These are phyloP conservation scores for Linderina pennispora DNA, from an alignment of 192 early-diverging fungal genomes.

Conservation along the genomic window DNA sequence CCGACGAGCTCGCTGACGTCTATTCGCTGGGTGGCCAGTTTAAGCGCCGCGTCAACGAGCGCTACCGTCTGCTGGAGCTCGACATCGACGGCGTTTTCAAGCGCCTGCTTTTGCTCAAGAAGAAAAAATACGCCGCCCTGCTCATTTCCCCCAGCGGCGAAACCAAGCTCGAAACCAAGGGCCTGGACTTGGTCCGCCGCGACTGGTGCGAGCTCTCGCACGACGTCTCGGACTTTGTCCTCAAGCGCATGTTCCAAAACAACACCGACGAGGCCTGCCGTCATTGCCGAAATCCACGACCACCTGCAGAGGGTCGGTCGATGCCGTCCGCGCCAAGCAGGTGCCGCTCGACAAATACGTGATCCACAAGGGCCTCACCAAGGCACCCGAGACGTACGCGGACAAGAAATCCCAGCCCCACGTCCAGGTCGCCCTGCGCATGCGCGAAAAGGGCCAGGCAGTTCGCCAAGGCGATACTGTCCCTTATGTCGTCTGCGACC, in stretches of 20 bases:
- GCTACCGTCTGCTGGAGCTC: constrained; percentile 92
- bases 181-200: constrained; percentile 90
- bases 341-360: constrained; percentile 80
- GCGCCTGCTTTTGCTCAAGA: constrained; percentile 87
- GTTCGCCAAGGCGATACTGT: constrained; percentile 85
- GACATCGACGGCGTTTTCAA: constrained; percentile 94
- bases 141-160: constrained; percentile 50
- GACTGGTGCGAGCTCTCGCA: constrained; percentile 97
- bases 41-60: constrained; percentile 80
- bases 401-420: constrained; percentile 88
- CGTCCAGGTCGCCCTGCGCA: constrained; percentile 84
- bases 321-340: constrained; percentile 61
- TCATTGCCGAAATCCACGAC: constrained; percentile 71
- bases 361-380: constrained; percentile 92
- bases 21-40: constrained; percentile 76
- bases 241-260: constrained; percentile 49
- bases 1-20: constrained; percentile 62
- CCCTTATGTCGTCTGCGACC: constrained; percentile 83
- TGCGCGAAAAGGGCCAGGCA: constrained; percentile 62
- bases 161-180: constrained; percentile 77
- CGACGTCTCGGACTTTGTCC: constrained; percentile 77
- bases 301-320: constrained; percentile 62
- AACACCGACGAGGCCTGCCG: constrained; percentile 59
- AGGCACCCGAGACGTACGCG: constrained; percentile 83
- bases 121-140: constrained; percentile 98